A percentile compares a stretch with the other conserved stretches of the same genome.
These are phyloP conservation scores for Antrodiella citrinella DNA, from an alignment of 768 basidiomycete species.

Conservation along the genomic window DNA sequence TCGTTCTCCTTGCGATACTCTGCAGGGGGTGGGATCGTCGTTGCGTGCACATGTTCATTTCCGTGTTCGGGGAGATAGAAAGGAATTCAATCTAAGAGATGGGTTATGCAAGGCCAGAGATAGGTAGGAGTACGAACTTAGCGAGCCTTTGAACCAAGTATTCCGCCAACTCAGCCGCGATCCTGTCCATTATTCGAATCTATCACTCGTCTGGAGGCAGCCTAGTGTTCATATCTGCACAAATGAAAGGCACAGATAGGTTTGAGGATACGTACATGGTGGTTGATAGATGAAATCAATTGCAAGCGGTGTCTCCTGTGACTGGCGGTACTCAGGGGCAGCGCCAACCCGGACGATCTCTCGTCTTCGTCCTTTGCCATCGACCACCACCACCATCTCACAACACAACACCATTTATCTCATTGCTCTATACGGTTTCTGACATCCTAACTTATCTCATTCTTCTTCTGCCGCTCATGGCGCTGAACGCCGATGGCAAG, in stretches of 20 bases:
- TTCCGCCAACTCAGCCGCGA: constrained; percentile 31
- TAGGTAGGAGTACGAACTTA: constrained; percentile 14
- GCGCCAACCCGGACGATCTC: neutral
- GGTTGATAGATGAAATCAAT: neutral
- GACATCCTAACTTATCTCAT: neutral
- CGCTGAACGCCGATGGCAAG: constrained; percentile 6
- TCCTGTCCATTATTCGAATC: constrained; percentile 28
- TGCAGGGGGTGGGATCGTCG: constrained; percentile 5
- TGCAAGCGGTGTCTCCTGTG: neutral
- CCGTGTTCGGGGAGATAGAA: neutral
- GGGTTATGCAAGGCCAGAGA: neutral
- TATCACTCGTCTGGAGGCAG: no score
- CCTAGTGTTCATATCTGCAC: neutral
- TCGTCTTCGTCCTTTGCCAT: neutral
- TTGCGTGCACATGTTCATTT: neutral
- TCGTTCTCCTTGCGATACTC: constrained; percentile 27
- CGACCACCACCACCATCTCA: neutral
- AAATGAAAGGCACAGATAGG: neutral
- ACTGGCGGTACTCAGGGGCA: neutral
- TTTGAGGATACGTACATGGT: neutral
- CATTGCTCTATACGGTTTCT: no score
- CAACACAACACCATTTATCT: neutral
- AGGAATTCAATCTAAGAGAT: neutral
- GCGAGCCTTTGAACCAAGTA: constrained; percentile 26
- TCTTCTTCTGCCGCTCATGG: constrained; percentile 4